A percentile compares a stretch with the other conserved stretches of the same genome.
phyloP scores from a whole-genome alignment of 2,329 filamentous ascomycete genomes.

The Decorospora gaudefroyi region DNA sequence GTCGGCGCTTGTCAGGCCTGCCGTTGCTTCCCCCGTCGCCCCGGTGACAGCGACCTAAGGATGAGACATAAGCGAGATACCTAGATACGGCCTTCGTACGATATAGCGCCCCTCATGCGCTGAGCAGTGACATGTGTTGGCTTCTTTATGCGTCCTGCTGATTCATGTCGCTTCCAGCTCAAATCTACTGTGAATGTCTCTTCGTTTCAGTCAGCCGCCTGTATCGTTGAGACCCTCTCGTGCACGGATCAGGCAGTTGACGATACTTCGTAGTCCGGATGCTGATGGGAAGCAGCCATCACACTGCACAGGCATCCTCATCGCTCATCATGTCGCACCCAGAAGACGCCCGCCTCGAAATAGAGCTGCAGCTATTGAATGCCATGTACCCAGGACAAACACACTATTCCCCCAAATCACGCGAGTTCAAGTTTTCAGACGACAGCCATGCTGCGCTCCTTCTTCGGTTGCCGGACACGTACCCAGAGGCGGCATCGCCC shows the following conservation, averaged over 20 bases:
- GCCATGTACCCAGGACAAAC: slow-evolving; percentile 53
- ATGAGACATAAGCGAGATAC: slow-evolving; percentile 17
- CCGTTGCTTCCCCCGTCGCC: slow-evolving; percentile 7
- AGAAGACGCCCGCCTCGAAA: slow-evolving; percentile 32
- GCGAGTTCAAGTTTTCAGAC: slow-evolving; percentile 48
- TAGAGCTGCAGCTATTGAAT: slow-evolving; percentile 50
- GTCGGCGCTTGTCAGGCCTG: not conserved
- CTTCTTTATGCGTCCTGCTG: no score
- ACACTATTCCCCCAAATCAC: slow-evolving; percentile 37
- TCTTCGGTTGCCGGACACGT: slow-evolving; percentile 49
- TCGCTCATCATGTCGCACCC: slow-evolving; percentile 14
- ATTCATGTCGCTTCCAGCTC: slow-evolving; percentile 5
- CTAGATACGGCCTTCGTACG: slow-evolving; percentile 8
- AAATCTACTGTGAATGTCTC: no score
- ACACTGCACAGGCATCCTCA: not conserved
- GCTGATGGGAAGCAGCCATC: no score
- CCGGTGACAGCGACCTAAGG: slow-evolving; percentile 8
- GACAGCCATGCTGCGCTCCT: slow-evolving; percentile 32
- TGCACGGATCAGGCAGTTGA: no score
- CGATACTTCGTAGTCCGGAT: no score
- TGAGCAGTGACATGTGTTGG: slow-evolving; percentile 1
- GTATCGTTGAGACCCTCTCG: no score
- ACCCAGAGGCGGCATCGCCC: slow-evolving; percentile 45
- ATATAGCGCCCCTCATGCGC: slow-evolving; percentile 13
- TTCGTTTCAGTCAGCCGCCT: no score